Evolutionary conservation across 495 filamentous ascomycete genomes (phyloP).

Genomic region (Hypoxylon fragiforme): DNA sequence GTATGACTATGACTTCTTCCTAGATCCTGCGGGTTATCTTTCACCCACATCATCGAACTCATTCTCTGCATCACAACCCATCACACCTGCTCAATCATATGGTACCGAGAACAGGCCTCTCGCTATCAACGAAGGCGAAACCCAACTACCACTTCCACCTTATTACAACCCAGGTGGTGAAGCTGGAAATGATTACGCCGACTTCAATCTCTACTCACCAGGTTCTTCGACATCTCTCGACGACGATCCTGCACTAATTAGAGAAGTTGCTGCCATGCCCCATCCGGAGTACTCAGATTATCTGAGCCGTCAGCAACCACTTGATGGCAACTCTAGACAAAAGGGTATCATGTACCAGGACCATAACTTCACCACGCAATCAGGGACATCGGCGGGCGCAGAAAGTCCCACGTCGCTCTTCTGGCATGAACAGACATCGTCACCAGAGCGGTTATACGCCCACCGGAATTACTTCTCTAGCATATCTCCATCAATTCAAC

Average conservation of each 20-base stretch:
- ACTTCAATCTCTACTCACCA: constrained; percentile 57
- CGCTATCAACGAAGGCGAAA: constrained; percentile 14
- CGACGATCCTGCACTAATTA: constrained; percentile 41
- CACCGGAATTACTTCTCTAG: no score
- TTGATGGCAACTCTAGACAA: neutral
- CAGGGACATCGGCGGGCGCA: neutral
- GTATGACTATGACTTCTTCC: constrained; percentile 45
- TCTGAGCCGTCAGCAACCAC: constrained; percentile 7
- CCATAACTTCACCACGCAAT: neutral
- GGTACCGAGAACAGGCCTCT: constrained; percentile 12
- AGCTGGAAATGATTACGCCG: constrained; percentile 49
- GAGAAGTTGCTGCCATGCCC: constrained; percentile 28
- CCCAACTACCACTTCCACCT: constrained; percentile 39
- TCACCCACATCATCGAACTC: constrained; percentile 41
- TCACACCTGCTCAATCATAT: constrained; percentile 38
- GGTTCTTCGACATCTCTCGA: constrained; percentile 46
- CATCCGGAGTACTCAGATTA: constrained; percentile 1
- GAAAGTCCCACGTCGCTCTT: neutral
- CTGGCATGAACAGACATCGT: constrained; percentile 1
- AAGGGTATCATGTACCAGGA: neutral
- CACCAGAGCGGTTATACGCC: neutral
- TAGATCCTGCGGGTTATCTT: constrained; percentile 40
- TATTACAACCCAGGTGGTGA: constrained; percentile 47
- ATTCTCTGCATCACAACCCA: constrained; percentile 40
- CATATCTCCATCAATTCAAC: no score